Percentiles rank a stretch among this genome's conserved stretches.
Evolutionary conservation across 2,329 filamentous ascomycete species (phyloP).

Genomic region (Fusarium mangiferae): DNA sequence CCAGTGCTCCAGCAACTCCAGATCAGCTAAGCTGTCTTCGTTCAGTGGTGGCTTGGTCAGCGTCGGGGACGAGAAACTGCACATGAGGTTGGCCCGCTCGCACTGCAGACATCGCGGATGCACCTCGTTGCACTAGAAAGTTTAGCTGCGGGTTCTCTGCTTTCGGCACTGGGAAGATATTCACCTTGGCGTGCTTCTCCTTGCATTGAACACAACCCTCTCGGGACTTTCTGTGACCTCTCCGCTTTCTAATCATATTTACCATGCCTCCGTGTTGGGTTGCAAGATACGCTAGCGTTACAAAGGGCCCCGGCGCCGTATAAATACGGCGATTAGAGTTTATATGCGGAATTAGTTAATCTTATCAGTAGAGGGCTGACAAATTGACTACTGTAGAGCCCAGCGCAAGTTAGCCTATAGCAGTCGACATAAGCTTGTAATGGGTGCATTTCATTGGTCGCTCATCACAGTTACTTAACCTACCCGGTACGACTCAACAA

Average conservation of each 20-base stretch:
- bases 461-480: too few species aligned
- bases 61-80: neutral
- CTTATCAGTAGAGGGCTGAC: neutral
- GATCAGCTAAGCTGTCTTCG: neutral
- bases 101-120: neutral
- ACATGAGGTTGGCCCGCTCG: neutral
- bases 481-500: too few species aligned
- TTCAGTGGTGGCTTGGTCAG: neutral
- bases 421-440: too few species aligned
- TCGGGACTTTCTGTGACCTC: neutral
- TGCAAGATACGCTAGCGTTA: accelerated
- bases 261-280: neutral
- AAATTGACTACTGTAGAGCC: too few species aligned
- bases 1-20: neutral
- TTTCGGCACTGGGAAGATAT: neutral
- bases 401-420: too few species aligned
- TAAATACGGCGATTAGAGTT: neutral
- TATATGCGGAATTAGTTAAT: neutral
- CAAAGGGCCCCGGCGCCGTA: neutral
- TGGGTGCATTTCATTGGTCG: too few species aligned
- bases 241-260: neutral
- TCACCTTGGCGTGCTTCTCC: neutral
- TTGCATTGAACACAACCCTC: neutral
- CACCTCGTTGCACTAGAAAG: neutral
- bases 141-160: neutral